Evolutionary conservation across 2,329 filamentous ascomycete species (phyloP), one percentile per base, ranked within the genome.

Genomic region (Teratosphaeriaceae sp.): DNA sequence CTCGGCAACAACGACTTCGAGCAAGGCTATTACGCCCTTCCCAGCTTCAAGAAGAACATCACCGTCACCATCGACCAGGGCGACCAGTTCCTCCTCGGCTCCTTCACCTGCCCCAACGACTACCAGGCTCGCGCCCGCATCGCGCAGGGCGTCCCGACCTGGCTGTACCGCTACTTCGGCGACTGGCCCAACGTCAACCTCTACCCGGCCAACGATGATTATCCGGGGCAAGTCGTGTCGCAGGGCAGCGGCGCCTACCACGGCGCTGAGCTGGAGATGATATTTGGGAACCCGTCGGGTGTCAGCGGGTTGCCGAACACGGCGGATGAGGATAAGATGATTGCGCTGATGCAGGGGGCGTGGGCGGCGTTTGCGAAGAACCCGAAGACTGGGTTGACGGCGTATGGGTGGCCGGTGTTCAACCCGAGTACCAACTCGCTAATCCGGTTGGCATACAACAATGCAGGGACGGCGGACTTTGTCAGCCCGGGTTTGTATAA

Each of bases 141-240:
- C 18, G 23, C 23, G 11, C 21, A 42, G 24, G 19, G 21, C 16
- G 43, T 42, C 18, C 33, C 38, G 12, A 16, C 19, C 19, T 46
- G 43, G 43, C 33, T 21, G 4, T 46, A 42, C 19, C 38, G 39
- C 33, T 46, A 46, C 21, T 63, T 70, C 38, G 72, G 65, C 16
- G 70, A 75, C 49, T 76, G 70, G 68, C 49, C 67, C 22, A 75
- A 73, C 44, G 67, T 68, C 1, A 60, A 69, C 0, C 57, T 75
- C 19, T 72, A 68, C 42, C 61, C 63, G 0, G 63, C 59, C 4
- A 72, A 67, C 27, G 68, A 68, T 3, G 69, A 71, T 0, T 76
- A 74, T 47, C 18, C 40, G 3, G 38, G 27, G 3, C 38, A 40
- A 16, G 38, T 40, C 23, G n/a, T 40, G 12, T 21, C 18, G 11